These are phyloP conservation scores for Penicillium sp. DNA, from an alignment of 2,329 filamentous ascomycete genomes.

Conservation along the genomic window DNA sequence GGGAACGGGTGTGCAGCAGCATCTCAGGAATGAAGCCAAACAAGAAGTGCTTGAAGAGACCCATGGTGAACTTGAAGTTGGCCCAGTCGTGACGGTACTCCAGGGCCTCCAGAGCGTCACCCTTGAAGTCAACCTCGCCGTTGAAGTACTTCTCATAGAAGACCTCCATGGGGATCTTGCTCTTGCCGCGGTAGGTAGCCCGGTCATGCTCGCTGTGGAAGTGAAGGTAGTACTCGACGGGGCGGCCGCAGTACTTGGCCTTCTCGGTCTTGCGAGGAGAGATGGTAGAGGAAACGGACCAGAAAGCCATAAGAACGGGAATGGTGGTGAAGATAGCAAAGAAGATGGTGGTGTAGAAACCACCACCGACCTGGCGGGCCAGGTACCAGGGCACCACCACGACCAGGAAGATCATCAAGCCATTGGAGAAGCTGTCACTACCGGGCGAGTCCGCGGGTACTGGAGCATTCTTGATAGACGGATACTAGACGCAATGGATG, in stretches of 20 bases:
- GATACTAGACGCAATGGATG: constrained; percentile 57
- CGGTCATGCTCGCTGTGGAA: constrained; percentile 49
- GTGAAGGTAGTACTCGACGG: constrained; percentile 77
- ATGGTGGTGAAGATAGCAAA: constrained; percentile 74
- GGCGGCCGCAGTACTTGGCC: constrained; percentile 77
- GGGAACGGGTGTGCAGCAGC: constrained; percentile 86
- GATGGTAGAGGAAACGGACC: constrained; percentile 73
- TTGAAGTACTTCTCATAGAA: constrained; percentile 99
- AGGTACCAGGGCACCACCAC: constrained; percentile 72
- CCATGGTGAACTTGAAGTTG: constrained; percentile 83
- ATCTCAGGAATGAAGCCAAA: constrained; percentile 84
- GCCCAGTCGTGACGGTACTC: constrained; percentile 98
- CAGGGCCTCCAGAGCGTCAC: constrained; percentile 80
- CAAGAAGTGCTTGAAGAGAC: constrained; percentile 84
- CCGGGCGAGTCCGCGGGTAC: constrained; percentile 85
- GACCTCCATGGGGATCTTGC: constrained; percentile 62
- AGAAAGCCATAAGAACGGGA: constrained; percentile 78
- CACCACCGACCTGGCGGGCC: constrained; percentile 78
- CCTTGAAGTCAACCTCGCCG: constrained; percentile 91
- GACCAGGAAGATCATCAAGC: constrained; percentile 68
- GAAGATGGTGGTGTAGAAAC: constrained; percentile 83
- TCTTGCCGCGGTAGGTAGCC: constrained; percentile 49
- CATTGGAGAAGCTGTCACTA: constrained; percentile 83
- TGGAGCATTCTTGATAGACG: constrained; percentile 88
- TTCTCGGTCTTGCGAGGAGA: constrained; percentile 92